Base-by-base conservation (phyloP, 768 basidiomycete genomes). In the Tricholoma flavovirens region DNA sequence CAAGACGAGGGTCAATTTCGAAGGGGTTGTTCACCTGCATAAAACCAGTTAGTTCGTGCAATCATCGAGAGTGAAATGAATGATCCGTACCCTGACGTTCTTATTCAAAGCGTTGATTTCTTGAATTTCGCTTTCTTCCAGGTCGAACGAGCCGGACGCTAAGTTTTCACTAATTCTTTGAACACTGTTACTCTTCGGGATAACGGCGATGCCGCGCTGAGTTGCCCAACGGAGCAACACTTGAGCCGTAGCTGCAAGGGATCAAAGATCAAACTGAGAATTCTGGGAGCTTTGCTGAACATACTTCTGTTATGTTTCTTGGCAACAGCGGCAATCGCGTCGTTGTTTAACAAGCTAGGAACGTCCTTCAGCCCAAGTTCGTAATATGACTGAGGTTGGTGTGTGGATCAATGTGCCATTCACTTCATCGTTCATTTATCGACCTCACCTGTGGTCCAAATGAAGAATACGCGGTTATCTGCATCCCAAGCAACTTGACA, bases 141-240 rank as follows among this genome's bases (percentile, higher is more conserved):
- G 75, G 59, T 83, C 69, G 61, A 75, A 81, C 55, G 65, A 63
- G 42, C 65, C 63, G 51, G 64, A 69, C 19, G 68, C 60, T 22
- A 77, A 59, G 68, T 90, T 90, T 65, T 83, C 70, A 15, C 64
- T 62, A 52, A 86, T 69, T 24, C 86, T 77, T 14, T 65, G 57
- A 3, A 59, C 51, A 60, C 74, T 62, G 66, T 82, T 83, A 50
- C 77, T 81, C 76, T 93, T 93, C 46, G 90, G 90, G 58, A 93
- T 81, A 45, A 91, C 83, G 32, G 84, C 83, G 57, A 90, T 77
- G 9, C 81, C 83, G 35, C 82, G 83, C 64, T 90, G 87, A 12
- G 85, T 87, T 1, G 87, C 82, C 90, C 90, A 93, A 60, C 88
- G 79, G 53, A 93, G 78, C 36, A 91, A 71, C 21, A 91, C 80